phyloP scores from a whole-genome alignment of 2,329 filamentous ascomycete species.

The Claviceps sp. region DNA sequence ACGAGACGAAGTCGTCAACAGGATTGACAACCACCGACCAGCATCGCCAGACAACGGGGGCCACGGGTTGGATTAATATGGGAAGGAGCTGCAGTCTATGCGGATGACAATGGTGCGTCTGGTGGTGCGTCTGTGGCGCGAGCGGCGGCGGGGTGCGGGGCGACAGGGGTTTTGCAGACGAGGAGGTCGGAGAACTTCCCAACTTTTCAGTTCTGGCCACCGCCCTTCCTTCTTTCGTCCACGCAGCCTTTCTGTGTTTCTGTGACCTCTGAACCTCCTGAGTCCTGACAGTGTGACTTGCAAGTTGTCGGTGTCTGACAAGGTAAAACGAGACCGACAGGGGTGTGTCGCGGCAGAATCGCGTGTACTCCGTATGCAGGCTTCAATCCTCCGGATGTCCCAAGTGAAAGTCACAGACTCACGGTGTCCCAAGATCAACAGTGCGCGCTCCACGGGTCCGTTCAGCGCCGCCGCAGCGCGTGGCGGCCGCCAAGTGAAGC shows the following conservation, averaged over 20 bases:
- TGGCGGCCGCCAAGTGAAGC: background rate
- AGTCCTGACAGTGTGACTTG: too few relatives aligned
- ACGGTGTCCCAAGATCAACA: background rate
- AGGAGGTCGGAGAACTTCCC: too few relatives aligned
- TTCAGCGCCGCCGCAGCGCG: background rate
- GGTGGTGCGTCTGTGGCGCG: background rate
- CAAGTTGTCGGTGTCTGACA: background rate
- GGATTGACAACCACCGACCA: background rate
- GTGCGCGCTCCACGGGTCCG: background rate
- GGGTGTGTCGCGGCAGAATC: slow-evolving; percentile 1
- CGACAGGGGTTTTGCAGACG: too few relatives aligned
- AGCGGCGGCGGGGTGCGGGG: background rate
- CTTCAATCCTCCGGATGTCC: background rate
- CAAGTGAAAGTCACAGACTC: too few relatives aligned
- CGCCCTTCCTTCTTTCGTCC: background rate
- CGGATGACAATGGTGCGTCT: background rate
- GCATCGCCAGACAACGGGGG: background rate
- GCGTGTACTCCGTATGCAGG: background rate
- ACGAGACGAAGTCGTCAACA: slow-evolving; percentile 2
- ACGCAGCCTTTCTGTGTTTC: background rate
- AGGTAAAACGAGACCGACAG: slow-evolving; percentile 2
- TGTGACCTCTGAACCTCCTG: too few relatives aligned
- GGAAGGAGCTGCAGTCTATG: background rate
- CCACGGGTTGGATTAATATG: slow-evolving; percentile 1
- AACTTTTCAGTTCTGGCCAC: background rate